Base-by-base conservation (phyloP, 2,329 filamentous ascomycete species). In the Colletotrichum phormii region DNA sequence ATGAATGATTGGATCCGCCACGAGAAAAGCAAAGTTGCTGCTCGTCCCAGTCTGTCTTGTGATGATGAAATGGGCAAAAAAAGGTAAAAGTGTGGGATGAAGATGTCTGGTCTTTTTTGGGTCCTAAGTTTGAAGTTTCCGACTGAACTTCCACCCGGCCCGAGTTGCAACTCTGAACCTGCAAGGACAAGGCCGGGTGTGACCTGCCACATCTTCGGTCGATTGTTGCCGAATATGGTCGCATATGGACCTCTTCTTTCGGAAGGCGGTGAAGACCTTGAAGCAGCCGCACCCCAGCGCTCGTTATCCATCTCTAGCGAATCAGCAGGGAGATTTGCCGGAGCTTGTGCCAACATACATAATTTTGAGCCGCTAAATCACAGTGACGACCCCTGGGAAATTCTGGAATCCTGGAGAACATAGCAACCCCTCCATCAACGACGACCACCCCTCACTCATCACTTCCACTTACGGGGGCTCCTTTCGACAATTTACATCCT, bases 351-450 rank as follows among this genome's bases (percentile, higher is more conserved):
- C 55, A 65, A 51, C 66, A 69, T 72, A 66, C 70, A 72, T 72
- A 61, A 70, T 65, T 65, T 70, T 72, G 66, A 72, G 70, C 65
- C 69, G 59, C 69, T 70, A 53, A 61, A 65, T 64, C 57, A 33
- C 42, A 53, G 51, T 29, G 35, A 64, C 37, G 62, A 70, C 71
- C 66, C 70, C 65, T 73, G 71, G 57, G 71, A 73, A 70, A 60
- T 75, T 75, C 74, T 75, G 74, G 74, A 75, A 75, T 75, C 74
- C 68, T 68, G 74, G 72, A 75, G 74, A 75, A 75, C 58, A 68
- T 67, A 67, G 64, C 22, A 57, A 70, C 73, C 74, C 69, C 73
- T 75, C 73, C 69, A 74, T 51, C 71, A 33, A 72, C 69, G 63
- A 62, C 72, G 13, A 68, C 53, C 71, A 55, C 71, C 70, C 61